Evolutionary conservation across 805 yeast genomes (phyloP), one percentile per base, ranked within the genome.

Genomic region (Yarrowia sp.): DNA sequence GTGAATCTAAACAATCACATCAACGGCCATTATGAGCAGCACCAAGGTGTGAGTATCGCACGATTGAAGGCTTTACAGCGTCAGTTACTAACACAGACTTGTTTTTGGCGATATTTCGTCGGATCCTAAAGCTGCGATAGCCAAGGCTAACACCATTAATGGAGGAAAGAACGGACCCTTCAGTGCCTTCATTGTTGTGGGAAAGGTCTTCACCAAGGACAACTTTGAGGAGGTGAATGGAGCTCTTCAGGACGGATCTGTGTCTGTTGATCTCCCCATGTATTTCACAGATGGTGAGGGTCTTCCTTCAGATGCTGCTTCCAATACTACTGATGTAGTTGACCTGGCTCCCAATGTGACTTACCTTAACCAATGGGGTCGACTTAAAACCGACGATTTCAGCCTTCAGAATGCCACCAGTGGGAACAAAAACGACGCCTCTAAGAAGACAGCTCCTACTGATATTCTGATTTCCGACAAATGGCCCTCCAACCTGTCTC

Each of bases 101-200:
- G 57, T 61, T 11, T 61, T 61, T 61, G 65, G 65, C 38, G 57
- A 61, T 14, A 47, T 48, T 38, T 39, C 45, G 3, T n/a, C 36
- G 18, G 57, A 61, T 15, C 57, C 57, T n/a, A 45, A 48, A 13
- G 47, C 55, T 1, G 55, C 65, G 11, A 47, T 61, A 3, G 57
- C 57, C 57, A 48, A 61, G 47, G 65, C 57, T 32, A 48, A 48
- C 33, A 31, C 55, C 33, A 45, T 61, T 47, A 38, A 61, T 22
- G 39, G 8, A 3, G 65, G 65, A 2, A 48, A 48, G 39, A 45
- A 61, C 38, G 65, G 65, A 7, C 65, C 65, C 5, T 61, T 61
- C 39, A 28, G 47, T 11, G 43, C 39, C n/a, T 38, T 61, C 15
- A 11, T 61, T 38, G 42, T 61, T 9, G 55, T 61, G 31, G 65